phyloP scores from a whole-genome alignment of 23 red algal species.

The Gracilaria domingensis region DNA sequence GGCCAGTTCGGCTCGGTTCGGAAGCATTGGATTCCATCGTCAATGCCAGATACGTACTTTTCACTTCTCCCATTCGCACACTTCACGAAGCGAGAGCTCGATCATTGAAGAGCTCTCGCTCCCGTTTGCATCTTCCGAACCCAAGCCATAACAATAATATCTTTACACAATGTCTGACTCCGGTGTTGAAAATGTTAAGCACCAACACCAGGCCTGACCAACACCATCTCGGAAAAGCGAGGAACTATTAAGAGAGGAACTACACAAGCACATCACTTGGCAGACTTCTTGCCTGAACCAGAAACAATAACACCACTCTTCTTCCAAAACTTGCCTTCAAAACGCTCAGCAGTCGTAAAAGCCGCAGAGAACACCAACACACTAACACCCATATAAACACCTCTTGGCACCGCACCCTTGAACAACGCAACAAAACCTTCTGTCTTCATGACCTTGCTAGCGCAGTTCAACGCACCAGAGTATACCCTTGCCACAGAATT shows the following conservation, averaged over 20 bases:
- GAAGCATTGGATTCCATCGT: too few species aligned
- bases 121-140: too few species aligned
- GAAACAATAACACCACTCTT: background rate
- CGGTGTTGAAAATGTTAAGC: background rate
- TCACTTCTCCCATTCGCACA: too few species aligned
- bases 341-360: background rate
- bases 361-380: constrained; percentile 9
- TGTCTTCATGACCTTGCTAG: background rate
- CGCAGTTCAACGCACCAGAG: background rate
- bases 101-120: too few species aligned
- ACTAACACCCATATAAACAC: constrained; percentile 34
- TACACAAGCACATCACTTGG: background rate
- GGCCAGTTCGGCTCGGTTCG: too few species aligned
- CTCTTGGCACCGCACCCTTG: constrained; percentile 6
- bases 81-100: too few species aligned
- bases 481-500: background rate
- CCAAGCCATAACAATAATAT: too few species aligned
- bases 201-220: background rate
- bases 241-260: background rate
- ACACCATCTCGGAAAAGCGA: background rate
- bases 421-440: constrained; percentile 11
- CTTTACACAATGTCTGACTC: background rate
- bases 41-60: too few species aligned
- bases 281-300: background rate
- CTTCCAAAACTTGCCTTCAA: background rate